A percentile compares a stretch with the other conserved stretches of the same genome.
Evolutionary conservation across 495 filamentous ascomycete genomes (phyloP).

Genomic region (Penicillium maclennaniae): DNA sequence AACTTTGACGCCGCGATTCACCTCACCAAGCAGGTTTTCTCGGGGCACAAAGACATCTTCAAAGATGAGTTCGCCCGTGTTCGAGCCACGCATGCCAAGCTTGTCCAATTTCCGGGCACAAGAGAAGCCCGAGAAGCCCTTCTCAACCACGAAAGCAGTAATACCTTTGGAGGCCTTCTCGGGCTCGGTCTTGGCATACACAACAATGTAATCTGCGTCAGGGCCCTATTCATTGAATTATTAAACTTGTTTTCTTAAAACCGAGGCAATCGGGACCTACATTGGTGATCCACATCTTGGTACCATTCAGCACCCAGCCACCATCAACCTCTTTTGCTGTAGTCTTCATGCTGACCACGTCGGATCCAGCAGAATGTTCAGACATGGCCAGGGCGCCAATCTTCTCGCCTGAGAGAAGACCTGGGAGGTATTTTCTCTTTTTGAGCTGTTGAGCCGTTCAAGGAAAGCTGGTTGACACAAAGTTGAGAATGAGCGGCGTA

Average conservation of each 20-base stretch:
- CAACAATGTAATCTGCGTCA: slow-evolving; percentile 82
- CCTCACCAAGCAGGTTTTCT: slow-evolving; percentile 72
- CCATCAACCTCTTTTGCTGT: slow-evolving; percentile 75
- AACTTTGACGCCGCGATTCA: slow-evolving; percentile 82
- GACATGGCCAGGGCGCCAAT: slow-evolving; percentile 95
- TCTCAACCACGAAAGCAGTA: slow-evolving; percentile 89
- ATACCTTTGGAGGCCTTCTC: slow-evolving; percentile 83
- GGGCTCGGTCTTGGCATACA: slow-evolving; percentile 93
- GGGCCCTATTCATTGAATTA: slow-evolving; percentile 56
- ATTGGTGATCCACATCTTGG: slow-evolving; percentile 99
- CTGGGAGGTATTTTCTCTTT: slow-evolving; percentile 78
- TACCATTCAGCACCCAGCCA: slow-evolving; percentile 81
- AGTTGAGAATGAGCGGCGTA: slow-evolving; percentile 97
- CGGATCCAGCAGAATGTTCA: slow-evolving; percentile 84
- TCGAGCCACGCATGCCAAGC: slow-evolving; percentile 94
- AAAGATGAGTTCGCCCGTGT: slow-evolving; percentile 93
- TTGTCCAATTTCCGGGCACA: slow-evolving; percentile 93
- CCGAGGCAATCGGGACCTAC: slow-evolving; percentile 32
- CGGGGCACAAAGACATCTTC: slow-evolving; percentile 87
- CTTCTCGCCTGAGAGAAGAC: slow-evolving; percentile 73
- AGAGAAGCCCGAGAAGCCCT: slow-evolving; percentile 68
- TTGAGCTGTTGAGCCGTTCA: slow-evolving; percentile 79
- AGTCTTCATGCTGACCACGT: slow-evolving; percentile 95
- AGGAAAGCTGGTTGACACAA: slow-evolving; percentile 92
- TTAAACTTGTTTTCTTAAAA: neutral